Conservation (phyloP, 2,329 filamentous ascomycete genomes). For the Penicillium paneum region DNA sequence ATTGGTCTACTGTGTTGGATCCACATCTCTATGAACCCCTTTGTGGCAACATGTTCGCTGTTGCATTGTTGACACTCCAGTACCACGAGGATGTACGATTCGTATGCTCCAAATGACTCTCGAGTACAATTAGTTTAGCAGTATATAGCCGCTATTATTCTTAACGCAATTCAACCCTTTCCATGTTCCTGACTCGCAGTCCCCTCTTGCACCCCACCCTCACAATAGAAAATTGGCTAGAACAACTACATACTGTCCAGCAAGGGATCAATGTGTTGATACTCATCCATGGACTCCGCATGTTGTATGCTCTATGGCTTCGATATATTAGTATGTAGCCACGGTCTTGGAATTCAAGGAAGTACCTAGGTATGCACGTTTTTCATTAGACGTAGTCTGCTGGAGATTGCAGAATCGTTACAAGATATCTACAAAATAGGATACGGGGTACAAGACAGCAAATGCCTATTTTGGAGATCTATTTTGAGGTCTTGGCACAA, state of each 20-base stretch:
- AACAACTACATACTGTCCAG: not conserved
- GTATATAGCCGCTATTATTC: not conserved
- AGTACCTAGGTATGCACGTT: too few species aligned
- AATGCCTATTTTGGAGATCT: not conserved
- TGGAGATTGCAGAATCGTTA: too few species aligned
- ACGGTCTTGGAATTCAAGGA: too few species aligned
- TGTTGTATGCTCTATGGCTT: too few species aligned
- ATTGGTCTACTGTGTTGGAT: not conserved
- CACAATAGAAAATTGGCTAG: not conserved
- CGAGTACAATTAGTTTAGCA: conserved; percentile 1
- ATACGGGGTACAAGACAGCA: not conserved
- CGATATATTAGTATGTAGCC: too few species aligned
- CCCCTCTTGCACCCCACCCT: too few species aligned
- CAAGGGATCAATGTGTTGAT: not conserved
- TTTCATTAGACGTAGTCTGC: too few species aligned
- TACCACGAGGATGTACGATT: not conserved
- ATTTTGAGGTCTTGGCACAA: not conserved
- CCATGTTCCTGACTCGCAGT: not conserved
- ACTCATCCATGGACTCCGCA: too few species aligned
- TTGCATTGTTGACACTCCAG: conserved; percentile 1
- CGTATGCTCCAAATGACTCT: conserved; percentile 1
- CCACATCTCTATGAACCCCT: not conserved
- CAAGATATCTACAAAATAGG: not conserved
- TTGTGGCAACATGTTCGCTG: not conserved
- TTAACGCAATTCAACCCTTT: not conserved